phyloP scores from a whole-genome alignment of 1,284 basidiomycete genomes.

The Ustilago vetiveriae region DNA sequence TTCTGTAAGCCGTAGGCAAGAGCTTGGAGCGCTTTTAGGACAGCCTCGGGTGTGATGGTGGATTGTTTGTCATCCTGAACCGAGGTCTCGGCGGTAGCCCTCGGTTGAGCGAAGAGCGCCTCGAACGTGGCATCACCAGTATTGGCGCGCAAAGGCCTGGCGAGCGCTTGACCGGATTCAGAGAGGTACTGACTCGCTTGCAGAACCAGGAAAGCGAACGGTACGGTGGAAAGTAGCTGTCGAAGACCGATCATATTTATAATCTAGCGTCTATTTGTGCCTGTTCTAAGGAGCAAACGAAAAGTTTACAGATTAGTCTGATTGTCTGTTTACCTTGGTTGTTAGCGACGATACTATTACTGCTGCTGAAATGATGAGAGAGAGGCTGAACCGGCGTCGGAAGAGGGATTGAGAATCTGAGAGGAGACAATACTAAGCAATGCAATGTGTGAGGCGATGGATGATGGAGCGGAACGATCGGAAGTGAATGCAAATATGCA shows the following conservation, averaged over 20 bases:
- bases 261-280: slow-evolving; percentile 1
- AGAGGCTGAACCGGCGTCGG: too few species aligned
- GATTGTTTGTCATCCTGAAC: not conserved
- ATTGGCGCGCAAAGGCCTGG: slow-evolving; percentile 7
- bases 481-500: slow-evolving; percentile 2
- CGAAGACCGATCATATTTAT: slow-evolving; percentile 18
- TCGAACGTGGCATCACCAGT: not conserved
- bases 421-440: too few species aligned
- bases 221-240: slow-evolving; percentile 14
- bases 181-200: slow-evolving; percentile 5
- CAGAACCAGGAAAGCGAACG: slow-evolving; percentile 10
- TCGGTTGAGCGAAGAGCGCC: not conserved
- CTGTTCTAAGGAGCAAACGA: slow-evolving; percentile 10
- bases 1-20: slow-evolving; percentile 14
- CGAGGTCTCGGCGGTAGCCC: not conserved
- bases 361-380: too few species aligned
- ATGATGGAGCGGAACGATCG: too few species aligned
- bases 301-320: too few species aligned
- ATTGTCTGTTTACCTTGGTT: too few species aligned
- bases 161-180: slow-evolving; percentile 10
- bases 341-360: too few species aligned
- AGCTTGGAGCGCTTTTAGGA: slow-evolving; percentile 22
- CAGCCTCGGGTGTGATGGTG: slow-evolving; percentile 11
- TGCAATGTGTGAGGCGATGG: too few species aligned
- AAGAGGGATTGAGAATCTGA: too few species aligned